These are phyloP conservation scores for Pythium sukuiense DNA, from an alignment of 352 stramenopile genomes.

Conservation along the genomic window DNA sequence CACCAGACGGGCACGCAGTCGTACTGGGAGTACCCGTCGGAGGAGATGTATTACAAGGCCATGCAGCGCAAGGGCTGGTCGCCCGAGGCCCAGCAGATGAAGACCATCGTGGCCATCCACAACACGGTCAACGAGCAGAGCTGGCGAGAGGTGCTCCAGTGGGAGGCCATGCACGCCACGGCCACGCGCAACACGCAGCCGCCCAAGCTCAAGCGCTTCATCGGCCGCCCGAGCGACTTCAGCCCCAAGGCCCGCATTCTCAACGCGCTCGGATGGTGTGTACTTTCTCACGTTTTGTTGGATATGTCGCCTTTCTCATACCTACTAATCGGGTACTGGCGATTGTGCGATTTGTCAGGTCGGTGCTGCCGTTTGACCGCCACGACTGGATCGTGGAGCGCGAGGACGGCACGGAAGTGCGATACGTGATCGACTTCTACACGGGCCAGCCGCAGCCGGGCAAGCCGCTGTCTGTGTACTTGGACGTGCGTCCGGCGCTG, in stretches of 20 bases:
- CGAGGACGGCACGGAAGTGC: conserved; percentile 85
- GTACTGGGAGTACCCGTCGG: conserved; percentile 96
- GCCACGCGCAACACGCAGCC: conserved; percentile 13
- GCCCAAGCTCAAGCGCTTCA: conserved; percentile 94
- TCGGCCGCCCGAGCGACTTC: conserved; percentile 94
- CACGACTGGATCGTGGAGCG: conserved; percentile 98
- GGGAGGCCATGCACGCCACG: conserved; percentile 66
- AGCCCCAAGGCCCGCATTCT: conserved; percentile 93
- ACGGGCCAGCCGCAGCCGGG: conserved; percentile 87
- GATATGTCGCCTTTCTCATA: background rate
- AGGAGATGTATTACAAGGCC: conserved; percentile 98
- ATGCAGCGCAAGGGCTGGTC: conserved; percentile 97
- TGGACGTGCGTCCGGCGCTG: conserved; percentile 96
- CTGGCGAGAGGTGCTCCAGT: conserved; percentile 92
- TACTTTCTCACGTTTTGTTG: conserved; percentile 1
- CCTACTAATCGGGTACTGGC: background rate
- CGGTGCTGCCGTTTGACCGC: conserved; percentile 95
- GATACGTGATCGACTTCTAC: conserved; percentile 99
- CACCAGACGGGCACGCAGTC: conserved; percentile 56
- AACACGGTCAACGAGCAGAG: conserved; percentile 97
- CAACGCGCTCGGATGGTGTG: conserved; percentile 77
- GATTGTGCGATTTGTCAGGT: conserved; percentile 43
- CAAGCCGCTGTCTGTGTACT: conserved; percentile 89
- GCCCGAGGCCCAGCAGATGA: conserved; percentile 90
- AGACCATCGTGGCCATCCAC: conserved; percentile 96